A percentile compares a stretch with the other conserved stretches of the same genome.
phyloP scores from a whole-genome alignment of 2,329 filamentous ascomycete genomes.

The Bretziella fagacearum region DNA sequence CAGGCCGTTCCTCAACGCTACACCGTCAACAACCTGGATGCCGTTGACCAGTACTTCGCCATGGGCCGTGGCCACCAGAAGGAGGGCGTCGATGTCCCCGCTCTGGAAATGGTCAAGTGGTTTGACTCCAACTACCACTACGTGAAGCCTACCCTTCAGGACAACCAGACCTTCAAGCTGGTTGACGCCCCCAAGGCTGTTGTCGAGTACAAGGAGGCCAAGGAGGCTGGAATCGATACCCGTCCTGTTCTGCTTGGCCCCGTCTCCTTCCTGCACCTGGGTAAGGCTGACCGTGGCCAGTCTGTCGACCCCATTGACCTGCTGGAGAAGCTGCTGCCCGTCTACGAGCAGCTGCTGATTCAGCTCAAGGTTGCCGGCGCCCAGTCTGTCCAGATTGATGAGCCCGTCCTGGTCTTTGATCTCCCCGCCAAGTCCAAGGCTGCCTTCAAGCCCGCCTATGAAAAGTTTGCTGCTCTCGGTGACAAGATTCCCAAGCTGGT shows the following conservation, averaged over 20 bases:
- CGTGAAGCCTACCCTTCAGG: conserved; percentile 95
- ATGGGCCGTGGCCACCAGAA: conserved; percentile 99
- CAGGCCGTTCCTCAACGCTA: conserved; percentile 87
- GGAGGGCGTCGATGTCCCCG: conserved; percentile 79
- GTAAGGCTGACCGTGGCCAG: conserved; percentile 95
- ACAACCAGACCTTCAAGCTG: conserved; percentile 93
- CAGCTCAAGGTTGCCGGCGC: conserved; percentile 94
- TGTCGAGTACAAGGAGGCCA: conserved; percentile 86
- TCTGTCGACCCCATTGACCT: conserved; percentile 84
- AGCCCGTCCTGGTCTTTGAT: conserved; percentile 93
- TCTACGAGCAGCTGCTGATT: conserved; percentile 83
- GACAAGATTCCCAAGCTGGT: conserved; percentile 72
- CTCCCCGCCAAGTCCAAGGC: conserved; percentile 78
- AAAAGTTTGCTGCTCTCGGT: conserved; percentile 65
- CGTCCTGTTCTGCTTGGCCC: conserved; percentile 90
- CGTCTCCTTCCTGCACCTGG: conserved; percentile 92
- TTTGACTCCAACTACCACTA: conserved; percentile 99
- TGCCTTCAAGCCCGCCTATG: conserved; percentile 95
- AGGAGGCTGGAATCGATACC: conserved; percentile 85
- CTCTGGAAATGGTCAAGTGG: conserved; percentile 99
- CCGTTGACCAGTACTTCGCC: conserved; percentile 95
- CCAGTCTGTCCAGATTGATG: conserved; percentile 94
- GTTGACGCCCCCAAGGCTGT: conserved; percentile 80
- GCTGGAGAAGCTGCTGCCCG: conserved; percentile 78
- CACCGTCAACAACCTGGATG: conserved; percentile 70